Conservation (phyloP, 441 rosid genomes). For the Breynia disticha region DNA sequence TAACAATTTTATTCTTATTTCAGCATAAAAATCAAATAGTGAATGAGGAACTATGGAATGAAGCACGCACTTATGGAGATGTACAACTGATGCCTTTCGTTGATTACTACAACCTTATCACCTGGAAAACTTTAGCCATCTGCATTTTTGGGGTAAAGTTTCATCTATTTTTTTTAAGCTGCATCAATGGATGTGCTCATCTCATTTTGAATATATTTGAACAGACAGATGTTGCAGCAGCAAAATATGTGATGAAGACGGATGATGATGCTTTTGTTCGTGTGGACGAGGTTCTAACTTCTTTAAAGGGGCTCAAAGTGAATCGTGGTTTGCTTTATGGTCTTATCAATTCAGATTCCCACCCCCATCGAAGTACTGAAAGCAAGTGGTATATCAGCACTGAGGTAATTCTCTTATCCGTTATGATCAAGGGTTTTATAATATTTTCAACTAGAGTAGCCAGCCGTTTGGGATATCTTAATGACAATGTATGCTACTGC, state of each 20-base stretch:
- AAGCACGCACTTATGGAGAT: conserved; percentile 75
- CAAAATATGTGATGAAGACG: conserved; percentile 89
- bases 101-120: conserved; percentile 90
- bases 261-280: conserved; percentile 98
- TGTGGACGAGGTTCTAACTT: conserved; percentile 71
- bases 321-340: conserved; percentile 74
- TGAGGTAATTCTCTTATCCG: conserved; percentile 41
- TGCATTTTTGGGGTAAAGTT: conserved; percentile 88
- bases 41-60: conserved; percentile 88
- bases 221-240: conserved; percentile 75
- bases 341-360: conserved; percentile 73
- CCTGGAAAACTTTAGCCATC: conserved; percentile 94
- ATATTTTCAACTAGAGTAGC: too few relatives aligned
- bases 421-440: not conserved
- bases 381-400: conserved; percentile 95
- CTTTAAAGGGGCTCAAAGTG: conserved; percentile 49
- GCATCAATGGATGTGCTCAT: conserved; percentile 3
- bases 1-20: conserved; percentile 24
- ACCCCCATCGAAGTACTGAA: conserved; percentile 67
- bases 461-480: too few relatives aligned
- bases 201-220: conserved; percentile 11
- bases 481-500: too few relatives aligned
- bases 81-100: conserved; percentile 95
- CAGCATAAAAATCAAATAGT: conserved; percentile 94
- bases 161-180: conserved; percentile 11